Evolutionary conservation across 1,284 basidiomycete genomes (phyloP), one percentile per base, ranked within the genome.

Genomic region (Ustilago curta): DNA sequence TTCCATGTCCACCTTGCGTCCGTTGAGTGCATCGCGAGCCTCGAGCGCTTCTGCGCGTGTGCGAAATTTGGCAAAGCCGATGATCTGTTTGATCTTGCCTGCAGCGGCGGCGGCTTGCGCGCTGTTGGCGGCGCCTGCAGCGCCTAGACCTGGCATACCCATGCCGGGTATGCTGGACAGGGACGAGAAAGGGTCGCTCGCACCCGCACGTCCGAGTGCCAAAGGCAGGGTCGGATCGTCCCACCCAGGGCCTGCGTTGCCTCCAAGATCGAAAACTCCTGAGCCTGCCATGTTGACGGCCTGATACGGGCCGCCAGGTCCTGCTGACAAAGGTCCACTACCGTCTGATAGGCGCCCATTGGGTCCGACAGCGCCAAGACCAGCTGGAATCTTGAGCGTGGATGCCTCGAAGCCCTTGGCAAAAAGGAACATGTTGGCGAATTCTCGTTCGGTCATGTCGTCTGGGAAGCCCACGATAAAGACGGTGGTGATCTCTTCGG

Each of bases 401-500:
- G 96, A 95, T 18, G 96, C 97, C 85, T 99, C 96, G 82, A 99
- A 99, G 12, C 95, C 97, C 1, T 89, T 87, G 2, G 93, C 94
- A 83, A 99, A 99, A 4, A 95, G 93, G 85, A 99, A 99, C 92
- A 99, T 97, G 85, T 98, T 98, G 86, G 96, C 94, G 85, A 99
- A 98, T 87, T 99, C 96, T 23, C 96, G 93, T 87, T 98, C 95
- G 88, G 92, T 91, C 93, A 99, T 98, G 84, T 99, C 96, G 74
- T 99, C 97, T 3, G 96, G 96, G 85, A 99, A 99, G 0, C 96
- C 96, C 31, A 98, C 96, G 1, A 99, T 95, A 80, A 99, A 99
- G 72, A 99, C 96, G 2, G 96, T 99, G 21, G 93, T 95, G 66
- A 98, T 97, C 79, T 97, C 95, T 84, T 97, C 95, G 3, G 72